Percentiles rank a stretch among this genome's conserved stretches.
Evolutionary conservation across 148 eudicot species (phyloP).

Genomic region (Amaranthus hypochondriacus): DNA sequence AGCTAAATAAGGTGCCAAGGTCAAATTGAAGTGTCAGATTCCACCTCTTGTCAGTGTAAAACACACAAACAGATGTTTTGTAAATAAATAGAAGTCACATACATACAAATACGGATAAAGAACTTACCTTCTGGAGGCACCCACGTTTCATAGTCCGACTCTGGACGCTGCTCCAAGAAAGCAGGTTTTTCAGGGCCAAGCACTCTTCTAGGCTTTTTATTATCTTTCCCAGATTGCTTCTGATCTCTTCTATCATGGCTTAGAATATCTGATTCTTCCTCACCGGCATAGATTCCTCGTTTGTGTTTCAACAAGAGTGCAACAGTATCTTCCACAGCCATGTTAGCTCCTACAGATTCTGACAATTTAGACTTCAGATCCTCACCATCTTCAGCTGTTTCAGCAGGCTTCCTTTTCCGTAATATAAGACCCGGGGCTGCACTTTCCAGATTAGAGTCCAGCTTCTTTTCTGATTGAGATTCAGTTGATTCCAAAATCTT

Average conservation of each 20-base stretch:
- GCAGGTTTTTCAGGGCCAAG: conserved; percentile 84
- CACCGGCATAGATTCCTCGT: conserved; percentile 47
- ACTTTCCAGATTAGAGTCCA: conserved; percentile 51
- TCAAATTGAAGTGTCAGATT: too few species aligned
- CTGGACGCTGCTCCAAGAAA: conserved; percentile 31
- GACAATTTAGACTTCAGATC: conserved; percentile 32
- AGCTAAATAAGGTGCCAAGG: too few species aligned
- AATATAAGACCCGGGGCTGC: conserved; percentile 93
- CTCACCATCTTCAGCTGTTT: conserved; percentile 26
- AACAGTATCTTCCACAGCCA: conserved; percentile 72
- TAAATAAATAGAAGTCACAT: not conserved
- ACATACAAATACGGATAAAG: conserved; percentile 2
- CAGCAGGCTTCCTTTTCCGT: conserved; percentile 75
- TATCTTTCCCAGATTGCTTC: conserved; percentile 34
- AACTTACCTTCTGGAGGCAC: conserved; percentile 86
- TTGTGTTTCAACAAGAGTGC: conserved; percentile 81
- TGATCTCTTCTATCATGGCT: conserved; percentile 19
- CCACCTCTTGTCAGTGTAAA: too few species aligned
- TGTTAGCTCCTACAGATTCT: conserved; percentile 30
- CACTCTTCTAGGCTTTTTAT: conserved; percentile 51
- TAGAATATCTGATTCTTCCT: conserved; percentile 36
- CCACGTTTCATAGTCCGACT: conserved; percentile 59
- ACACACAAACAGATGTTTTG: too few species aligned
- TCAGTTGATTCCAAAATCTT: conserved; percentile 36
- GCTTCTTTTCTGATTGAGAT: conserved; percentile 18